Evolutionary conservation across 2,329 filamentous ascomycete genomes (phyloP).

Genomic region (Fusarium circinatum): DNA sequence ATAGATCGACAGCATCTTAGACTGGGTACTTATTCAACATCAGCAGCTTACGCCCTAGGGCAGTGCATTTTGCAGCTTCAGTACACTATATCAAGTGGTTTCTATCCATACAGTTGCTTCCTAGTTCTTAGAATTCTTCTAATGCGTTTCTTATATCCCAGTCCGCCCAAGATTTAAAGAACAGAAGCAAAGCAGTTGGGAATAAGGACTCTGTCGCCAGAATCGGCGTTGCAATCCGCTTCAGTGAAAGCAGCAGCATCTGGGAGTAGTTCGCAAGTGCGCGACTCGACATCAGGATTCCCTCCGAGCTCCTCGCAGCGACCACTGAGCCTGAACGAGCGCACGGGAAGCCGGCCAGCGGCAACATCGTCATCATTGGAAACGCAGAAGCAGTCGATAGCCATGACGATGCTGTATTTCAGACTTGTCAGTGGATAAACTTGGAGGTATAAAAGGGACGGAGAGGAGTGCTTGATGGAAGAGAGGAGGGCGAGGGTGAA

Average conservation of each 20-base stretch:
- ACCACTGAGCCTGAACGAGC: neutral
- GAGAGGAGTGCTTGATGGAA: neutral
- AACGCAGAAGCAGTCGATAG: neutral
- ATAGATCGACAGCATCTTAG: rapidly evolving
- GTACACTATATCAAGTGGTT: neutral
- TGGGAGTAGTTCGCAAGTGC: neutral
- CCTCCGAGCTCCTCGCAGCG: neutral
- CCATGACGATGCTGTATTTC: neutral
- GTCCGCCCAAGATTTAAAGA: neutral
- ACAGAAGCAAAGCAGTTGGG: neutral
- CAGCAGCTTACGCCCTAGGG: rapidly evolving
- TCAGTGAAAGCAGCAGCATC: neutral
- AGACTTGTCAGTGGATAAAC: rapidly evolving
- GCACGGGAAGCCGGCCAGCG: neutral
- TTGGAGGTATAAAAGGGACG: rapidly evolving
- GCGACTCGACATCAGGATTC: neutral
- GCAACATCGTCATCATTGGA: neutral
- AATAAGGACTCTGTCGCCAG: neutral
- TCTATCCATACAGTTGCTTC: neutral
- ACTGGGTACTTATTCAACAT: too few species aligned
- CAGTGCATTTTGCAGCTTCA: too few species aligned
- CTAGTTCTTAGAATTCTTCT: rapidly evolving
- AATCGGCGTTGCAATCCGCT: neutral
- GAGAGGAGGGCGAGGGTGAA: neutral
- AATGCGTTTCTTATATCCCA: too few species aligned